Evolutionary conservation across 176 grass and related monocot genomes (phyloP).

Genomic region (Cenchrus fungigraminus): DNA sequence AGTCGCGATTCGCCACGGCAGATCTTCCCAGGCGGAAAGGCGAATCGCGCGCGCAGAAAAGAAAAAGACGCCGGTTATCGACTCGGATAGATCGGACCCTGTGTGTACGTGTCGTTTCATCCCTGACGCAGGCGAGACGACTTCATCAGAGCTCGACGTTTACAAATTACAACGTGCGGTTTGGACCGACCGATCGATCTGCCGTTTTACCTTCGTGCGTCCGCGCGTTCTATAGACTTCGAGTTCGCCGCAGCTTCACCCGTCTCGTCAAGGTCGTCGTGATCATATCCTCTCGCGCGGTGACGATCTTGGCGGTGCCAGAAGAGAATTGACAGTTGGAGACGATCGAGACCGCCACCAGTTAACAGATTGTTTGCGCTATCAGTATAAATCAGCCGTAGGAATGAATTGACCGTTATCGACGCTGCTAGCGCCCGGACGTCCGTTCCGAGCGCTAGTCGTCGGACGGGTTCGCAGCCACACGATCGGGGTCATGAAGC

Average conservation of each 20-base stretch:
- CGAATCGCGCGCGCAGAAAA: slow-evolving; percentile 15
- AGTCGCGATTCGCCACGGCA: slow-evolving; percentile 49
- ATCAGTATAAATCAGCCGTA: no score
- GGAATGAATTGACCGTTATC: no score
- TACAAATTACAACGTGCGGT: slow-evolving; percentile 5
- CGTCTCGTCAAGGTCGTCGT: neutral
- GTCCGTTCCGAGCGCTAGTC: no score
- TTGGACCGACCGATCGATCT: neutral
- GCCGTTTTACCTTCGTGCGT: neutral
- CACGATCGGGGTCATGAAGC: no score
- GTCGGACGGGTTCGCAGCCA: no score
- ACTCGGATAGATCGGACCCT: slow-evolving; percentile 5
- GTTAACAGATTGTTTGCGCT: no score
- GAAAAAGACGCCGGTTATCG: neutral
- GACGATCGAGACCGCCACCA: neutral
- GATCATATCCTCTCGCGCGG: no score
- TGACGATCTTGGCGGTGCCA: neutral
- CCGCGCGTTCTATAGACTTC: neutral
- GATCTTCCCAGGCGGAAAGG: slow-evolving; percentile 20
- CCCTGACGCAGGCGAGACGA: neutral
- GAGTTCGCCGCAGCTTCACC: neutral
- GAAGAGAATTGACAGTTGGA: neutral
- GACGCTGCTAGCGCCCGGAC: no score
- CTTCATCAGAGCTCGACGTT: neutral
- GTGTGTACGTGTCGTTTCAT: slow-evolving; percentile 23